phyloP scores from a whole-genome alignment of 2,329 filamentous ascomycete genomes.

The Neurospora sp. region DNA sequence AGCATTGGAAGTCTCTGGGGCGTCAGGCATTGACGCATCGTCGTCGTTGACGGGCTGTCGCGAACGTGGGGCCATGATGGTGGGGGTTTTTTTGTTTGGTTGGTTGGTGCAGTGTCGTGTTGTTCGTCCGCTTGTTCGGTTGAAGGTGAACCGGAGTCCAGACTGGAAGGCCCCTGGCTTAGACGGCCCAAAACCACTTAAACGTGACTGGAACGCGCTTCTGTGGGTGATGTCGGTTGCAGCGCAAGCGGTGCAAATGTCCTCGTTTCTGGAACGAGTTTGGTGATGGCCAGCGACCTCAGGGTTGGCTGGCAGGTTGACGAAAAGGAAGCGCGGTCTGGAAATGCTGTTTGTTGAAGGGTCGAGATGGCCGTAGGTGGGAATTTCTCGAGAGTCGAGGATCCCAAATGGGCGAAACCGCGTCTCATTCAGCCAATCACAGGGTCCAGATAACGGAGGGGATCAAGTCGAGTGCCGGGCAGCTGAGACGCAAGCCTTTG shows the following conservation, averaged over 20 bases:
- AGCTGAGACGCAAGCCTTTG: neutral
- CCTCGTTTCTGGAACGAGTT: constrained; percentile 5
- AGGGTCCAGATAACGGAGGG: constrained; percentile 9
- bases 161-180: neutral
- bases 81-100: constrained; percentile 15
- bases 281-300: constrained; percentile 11
- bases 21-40: constrained; percentile 56
- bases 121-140: neutral
- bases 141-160: neutral
- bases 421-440: constrained; percentile 17
- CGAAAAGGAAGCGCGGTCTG: constrained; percentile 4
- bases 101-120: neutral
- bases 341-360: constrained; percentile 14
- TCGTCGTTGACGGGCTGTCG: constrained; percentile 44
- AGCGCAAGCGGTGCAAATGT: neutral
- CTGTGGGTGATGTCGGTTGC: constrained; percentile 14
- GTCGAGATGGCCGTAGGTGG: constrained; percentile 13
- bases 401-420: constrained; percentile 18
- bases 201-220: constrained; percentile 48
- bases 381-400: constrained; percentile 19
- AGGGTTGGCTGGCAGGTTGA: constrained; percentile 12
- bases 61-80: constrained; percentile 46
- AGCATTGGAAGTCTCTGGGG: constrained; percentile 34
- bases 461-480: constrained; percentile 4
- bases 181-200: constrained; percentile 30